phyloP scores from a whole-genome alignment of 805 yeast species.

The Vanderwaltozyma yarrowii region DNA sequence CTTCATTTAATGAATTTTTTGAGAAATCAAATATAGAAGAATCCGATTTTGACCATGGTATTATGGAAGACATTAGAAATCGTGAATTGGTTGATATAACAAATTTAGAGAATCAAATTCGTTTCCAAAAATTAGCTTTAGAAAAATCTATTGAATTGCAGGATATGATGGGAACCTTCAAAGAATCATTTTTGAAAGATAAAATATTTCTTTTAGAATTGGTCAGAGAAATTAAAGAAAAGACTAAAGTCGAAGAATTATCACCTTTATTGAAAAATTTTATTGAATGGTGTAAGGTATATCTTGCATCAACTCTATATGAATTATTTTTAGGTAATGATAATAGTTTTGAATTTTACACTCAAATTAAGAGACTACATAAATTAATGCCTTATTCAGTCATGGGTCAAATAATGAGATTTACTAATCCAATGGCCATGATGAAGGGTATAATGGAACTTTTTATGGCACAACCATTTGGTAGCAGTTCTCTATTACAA shows the following conservation, averaged over 20 bases:
- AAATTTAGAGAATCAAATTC: constrained; percentile 49
- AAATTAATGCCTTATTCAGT: constrained; percentile 68
- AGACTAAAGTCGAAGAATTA: constrained; percentile 42
- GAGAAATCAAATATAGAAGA: constrained; percentile 20
- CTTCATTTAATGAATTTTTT: constrained; percentile 45
- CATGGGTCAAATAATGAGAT: constrained; percentile 63
- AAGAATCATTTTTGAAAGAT: constrained; percentile 39
- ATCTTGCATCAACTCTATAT: constrained; percentile 75
- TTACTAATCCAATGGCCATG: constrained; percentile 81
- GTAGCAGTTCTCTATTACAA: constrained; percentile 59
- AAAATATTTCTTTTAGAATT: constrained; percentile 49
- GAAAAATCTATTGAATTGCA: constrained; percentile 45
- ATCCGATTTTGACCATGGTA: constrained; percentile 30
- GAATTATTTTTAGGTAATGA: constrained; percentile 75
- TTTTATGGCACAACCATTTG: constrained; percentile 71
- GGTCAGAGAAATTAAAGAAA: constrained; percentile 54
- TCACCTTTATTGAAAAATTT: constrained; percentile 61
- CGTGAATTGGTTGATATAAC: constrained; percentile 56
- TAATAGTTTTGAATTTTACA: constrained; percentile 63
- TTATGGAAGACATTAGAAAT: constrained; percentile 40
- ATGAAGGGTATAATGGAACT: constrained; percentile 72
- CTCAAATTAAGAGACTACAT: constrained; percentile 64
- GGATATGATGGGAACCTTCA: constrained; percentile 48
- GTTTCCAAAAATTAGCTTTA: constrained; percentile 63
- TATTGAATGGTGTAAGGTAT: constrained; percentile 73